Conservation (phyloP, 495 filamentous ascomycete genomes). For the Antarctomyces pellizariae region DNA sequence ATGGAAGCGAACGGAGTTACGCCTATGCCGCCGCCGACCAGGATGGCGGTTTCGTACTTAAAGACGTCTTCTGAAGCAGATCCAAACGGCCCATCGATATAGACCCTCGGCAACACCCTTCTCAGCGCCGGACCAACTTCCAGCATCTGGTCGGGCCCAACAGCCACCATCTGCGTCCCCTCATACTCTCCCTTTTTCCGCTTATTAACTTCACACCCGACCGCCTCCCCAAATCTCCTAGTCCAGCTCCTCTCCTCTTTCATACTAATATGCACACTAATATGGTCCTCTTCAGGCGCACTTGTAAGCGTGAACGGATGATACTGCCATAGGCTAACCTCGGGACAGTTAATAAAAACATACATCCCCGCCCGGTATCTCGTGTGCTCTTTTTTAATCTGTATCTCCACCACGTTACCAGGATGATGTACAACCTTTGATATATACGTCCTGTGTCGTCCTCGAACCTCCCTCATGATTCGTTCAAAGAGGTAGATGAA, state of each 20-base stretch:
- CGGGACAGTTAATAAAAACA: conserved; percentile 63
- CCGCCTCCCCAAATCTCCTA: conserved; percentile 30
- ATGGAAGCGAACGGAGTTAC: conserved; percentile 58
- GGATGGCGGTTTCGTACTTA: conserved; percentile 48
- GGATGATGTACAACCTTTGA: conserved; percentile 69
- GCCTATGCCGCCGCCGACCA: conserved; percentile 49
- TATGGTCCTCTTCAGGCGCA: conserved; percentile 62
- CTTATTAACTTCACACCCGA: conserved; percentile 47
- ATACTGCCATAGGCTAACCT: conserved; percentile 59
- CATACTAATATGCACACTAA: conserved; percentile 55
- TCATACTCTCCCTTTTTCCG: conserved; percentile 22
- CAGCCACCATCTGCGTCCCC: conserved; percentile 36
- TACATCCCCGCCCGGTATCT: conserved; percentile 62
- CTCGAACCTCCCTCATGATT: conserved; percentile 43
- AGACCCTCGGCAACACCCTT: conserved; percentile 45
- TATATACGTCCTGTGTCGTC: conserved; percentile 52
- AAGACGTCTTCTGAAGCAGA: conserved; percentile 56
- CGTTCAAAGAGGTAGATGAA: conserved; percentile 48
- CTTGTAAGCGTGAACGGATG: conserved; percentile 61
- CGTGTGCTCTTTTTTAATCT: conserved; percentile 64
- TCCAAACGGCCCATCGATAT: conserved; percentile 62
- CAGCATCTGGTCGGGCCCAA: conserved; percentile 24
- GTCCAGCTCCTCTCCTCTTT: conserved; percentile 54
- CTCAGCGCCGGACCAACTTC: conserved; percentile 48
- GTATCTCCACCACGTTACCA: conserved; percentile 62